Conservation (phyloP, 148 eudicot species). For the Heliosperma pusillum region DNA sequence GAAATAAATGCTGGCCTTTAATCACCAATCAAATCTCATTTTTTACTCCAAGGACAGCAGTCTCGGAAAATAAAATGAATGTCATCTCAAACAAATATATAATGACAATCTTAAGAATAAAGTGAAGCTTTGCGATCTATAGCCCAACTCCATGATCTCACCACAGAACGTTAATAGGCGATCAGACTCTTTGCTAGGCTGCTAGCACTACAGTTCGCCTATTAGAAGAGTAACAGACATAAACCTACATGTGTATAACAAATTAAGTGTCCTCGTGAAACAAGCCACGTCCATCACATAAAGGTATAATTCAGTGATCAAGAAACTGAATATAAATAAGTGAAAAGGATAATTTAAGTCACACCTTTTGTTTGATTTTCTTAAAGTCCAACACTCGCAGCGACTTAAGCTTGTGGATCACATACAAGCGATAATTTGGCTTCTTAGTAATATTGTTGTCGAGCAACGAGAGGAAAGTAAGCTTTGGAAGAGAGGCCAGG, state of each 20-base stretch:
- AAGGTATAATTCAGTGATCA: neutral
- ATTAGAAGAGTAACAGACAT: no score
- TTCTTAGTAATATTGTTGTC: constrained; percentile 82
- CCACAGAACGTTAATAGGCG: no score
- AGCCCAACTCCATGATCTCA: no score
- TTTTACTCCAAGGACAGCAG: no score
- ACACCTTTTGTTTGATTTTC: constrained; percentile 97
- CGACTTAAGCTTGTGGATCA: constrained; percentile 72
- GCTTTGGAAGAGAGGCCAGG: constrained; percentile 79
- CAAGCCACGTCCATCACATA: neutral
- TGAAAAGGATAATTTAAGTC: neutral
- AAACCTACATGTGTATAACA: no score
- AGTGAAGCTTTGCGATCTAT: neutral
- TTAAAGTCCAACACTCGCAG: constrained; percentile 79
- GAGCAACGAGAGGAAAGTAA: constrained; percentile 68
- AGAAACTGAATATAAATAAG: neutral
- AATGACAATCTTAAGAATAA: neutral
- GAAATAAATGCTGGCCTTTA: no score
- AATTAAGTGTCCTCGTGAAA: no score
- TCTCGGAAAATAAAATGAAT: neutral
- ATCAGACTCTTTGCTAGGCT: no score
- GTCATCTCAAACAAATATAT: neutral
- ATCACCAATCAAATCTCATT: no score
- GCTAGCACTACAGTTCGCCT: no score
- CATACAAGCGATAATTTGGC: constrained; percentile 85